Evolutionary conservation across 108 stramenopile species (phyloP).

Genomic region (Hondaea fermentalgiana): DNA sequence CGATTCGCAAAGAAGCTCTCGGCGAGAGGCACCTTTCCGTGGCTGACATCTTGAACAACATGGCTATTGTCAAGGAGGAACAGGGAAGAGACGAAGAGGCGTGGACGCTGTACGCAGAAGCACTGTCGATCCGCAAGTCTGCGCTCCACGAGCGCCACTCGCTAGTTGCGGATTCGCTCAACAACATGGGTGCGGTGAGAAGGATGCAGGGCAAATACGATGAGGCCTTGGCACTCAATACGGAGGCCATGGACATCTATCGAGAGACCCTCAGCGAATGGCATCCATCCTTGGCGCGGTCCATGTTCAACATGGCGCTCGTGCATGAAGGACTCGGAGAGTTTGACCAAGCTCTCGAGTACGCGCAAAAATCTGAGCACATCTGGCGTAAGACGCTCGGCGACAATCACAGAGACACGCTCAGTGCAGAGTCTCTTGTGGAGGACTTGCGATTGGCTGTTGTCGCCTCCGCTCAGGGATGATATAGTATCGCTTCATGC

Average conservation of each 20-base stretch:
- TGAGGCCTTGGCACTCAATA: background rate
- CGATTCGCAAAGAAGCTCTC: background rate
- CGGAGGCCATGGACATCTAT: background rate
- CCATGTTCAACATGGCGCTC: background rate
- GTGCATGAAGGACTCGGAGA: background rate
- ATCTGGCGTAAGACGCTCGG: background rate
- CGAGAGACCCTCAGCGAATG: background rate
- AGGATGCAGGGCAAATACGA: background rate
- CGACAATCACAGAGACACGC: background rate
- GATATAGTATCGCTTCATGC: too few relatives aligned
- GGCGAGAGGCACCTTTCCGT: background rate
- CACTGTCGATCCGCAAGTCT: background rate
- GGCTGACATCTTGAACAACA: background rate
- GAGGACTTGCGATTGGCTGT: background rate
- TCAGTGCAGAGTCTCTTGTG: background rate
- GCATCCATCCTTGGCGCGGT: background rate
- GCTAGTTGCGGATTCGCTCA: background rate
- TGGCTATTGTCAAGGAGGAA: background rate
- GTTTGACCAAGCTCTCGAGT: background rate
- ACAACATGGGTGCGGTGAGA: background rate
- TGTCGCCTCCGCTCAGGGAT: too few relatives aligned
- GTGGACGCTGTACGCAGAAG: background rate
- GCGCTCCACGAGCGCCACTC: background rate
- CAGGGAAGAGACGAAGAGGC: background rate
- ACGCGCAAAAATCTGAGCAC: background rate